Base-by-base conservation (phyloP, 2,329 filamentous ascomycete species). In the Curvularia spicifera region DNA sequence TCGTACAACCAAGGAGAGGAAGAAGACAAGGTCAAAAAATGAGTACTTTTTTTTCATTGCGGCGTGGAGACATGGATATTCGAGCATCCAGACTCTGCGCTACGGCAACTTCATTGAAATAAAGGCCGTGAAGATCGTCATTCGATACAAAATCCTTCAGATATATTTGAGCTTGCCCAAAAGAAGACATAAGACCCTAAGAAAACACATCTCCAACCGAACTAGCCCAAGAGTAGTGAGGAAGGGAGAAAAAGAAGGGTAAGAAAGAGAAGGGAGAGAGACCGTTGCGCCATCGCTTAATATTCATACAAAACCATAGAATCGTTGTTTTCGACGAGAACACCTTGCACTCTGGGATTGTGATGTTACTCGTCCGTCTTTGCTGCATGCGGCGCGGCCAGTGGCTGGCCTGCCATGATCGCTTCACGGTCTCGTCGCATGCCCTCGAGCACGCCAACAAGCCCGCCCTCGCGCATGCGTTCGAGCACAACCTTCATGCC, bases 401-500 rank as follows among this genome's bases (percentile, higher is more conserved):
- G 50, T 4, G 68, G 60, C 15, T 61, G 69, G 1, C 71, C 71
- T 3, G 69, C 68, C 8, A 73, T 59, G 9, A 75, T 74, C 29
- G 70, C 57, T 65, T 85, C 82, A 40, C 83, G 80, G 69, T 90
- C 88, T 66, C 81, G 79, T 51, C 86, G 80, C 88, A 90, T 90
- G 28, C 87, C 88, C 64, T 90, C 88, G 29, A 91, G 78, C n/a
- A 90, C 89, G 22, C 78, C 87, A 15, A 89, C 86, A 18, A 91
- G 78, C 0, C 89, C 89, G 39, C 88, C 88, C 57, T 82, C 81
- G 53, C 89, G 81, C 71, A 91, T 76, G 47, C 91, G 82, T 76
- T 93, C 89, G 22, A 95, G 82, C 8, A 95, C 91, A 37, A 93
- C 86, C 56, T 86, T 87, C 91, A 95, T 94, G 48, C 91, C 91